Evolutionary conservation across 768 basidiomycete species (phyloP).

Genomic region (Dioszegia crocea): DNA sequence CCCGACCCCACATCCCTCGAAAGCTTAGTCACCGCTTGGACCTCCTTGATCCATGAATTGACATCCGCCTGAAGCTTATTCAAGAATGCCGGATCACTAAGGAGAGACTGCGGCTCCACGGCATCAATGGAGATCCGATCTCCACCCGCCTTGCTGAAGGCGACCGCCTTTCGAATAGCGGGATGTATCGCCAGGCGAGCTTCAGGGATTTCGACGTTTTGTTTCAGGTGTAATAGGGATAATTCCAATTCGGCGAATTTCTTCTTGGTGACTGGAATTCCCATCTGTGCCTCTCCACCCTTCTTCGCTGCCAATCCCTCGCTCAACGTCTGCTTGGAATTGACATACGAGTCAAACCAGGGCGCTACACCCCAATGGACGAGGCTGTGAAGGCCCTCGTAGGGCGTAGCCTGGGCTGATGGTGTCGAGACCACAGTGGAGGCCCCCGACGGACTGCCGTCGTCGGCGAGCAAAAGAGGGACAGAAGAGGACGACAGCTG

Average conservation of each 20-base stretch:
- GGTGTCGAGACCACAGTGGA: conserved; percentile 35
- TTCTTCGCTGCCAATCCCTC: conserved; percentile 71
- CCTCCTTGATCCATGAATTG: conserved; percentile 96
- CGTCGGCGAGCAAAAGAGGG: conserved; percentile 23
- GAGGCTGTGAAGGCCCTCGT: conserved; percentile 90
- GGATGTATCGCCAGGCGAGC: conserved; percentile 90
- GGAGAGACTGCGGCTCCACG: conserved; percentile 67
- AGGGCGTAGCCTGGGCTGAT: conserved; percentile 56
- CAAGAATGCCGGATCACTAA: conserved; percentile 85
- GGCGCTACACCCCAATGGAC: conserved; percentile 95
- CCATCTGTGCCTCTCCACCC: conserved; percentile 43
- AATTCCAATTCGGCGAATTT: conserved; percentile 97
- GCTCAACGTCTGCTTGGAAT: conserved; percentile 60
- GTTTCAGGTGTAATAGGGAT: conserved; percentile 88
- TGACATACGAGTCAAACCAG: conserved; percentile 97
- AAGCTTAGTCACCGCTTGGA: conserved; percentile 94
- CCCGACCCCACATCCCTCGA: conserved; percentile 86
- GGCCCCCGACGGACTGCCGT: conserved; percentile 20
- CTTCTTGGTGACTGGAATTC: conserved; percentile 97
- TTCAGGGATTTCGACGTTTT: conserved; percentile 98
- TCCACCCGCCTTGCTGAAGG: conserved; percentile 54
- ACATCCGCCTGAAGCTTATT: conserved; percentile 90
- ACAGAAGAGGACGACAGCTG: conserved; percentile 61
- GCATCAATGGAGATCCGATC: conserved; percentile 62
- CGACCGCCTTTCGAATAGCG: conserved; percentile 78